Evolutionary conservation across 179 eudicot species (phyloP).

Genomic region (Monotropa hypopitys): DNA sequence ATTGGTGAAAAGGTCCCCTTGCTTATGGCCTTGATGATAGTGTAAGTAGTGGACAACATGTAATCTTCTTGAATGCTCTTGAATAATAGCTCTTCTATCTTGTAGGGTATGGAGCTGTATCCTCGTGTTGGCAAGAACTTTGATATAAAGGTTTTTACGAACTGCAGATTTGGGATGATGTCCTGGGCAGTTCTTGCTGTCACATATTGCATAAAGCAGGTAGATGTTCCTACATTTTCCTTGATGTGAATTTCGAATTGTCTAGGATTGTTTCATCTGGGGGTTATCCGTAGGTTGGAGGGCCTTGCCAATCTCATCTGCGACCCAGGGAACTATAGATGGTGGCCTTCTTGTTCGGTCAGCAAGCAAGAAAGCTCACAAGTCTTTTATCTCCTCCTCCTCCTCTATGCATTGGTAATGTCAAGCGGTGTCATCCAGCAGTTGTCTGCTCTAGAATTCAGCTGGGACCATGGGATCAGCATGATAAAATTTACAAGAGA

Average conservation of each 20-base stretch:
- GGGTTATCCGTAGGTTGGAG: not conserved
- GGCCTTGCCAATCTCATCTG: not conserved
- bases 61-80: not conserved
- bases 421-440: not conserved
- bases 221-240: slow-evolving; percentile 12
- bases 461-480: not conserved
- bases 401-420: not conserved
- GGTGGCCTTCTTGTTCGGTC: slow-evolving; percentile 1
- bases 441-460: not conserved
- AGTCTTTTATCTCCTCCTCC: not conserved
- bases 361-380: not conserved
- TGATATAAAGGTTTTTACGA: slow-evolving; percentile 89
- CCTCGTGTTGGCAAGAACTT: slow-evolving; percentile 90
- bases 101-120: slow-evolving; percentile 98
- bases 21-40: not conserved
- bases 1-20: not conserved
- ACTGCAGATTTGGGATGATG: slow-evolving; percentile 99
- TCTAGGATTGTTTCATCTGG: not conserved
- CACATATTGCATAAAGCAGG: slow-evolving; percentile 97
- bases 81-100: not conserved
- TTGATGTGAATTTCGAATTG: not conserved
- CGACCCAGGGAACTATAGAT: not conserved
- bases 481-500: no score
- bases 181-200: slow-evolving; percentile 97
- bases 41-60: not conserved